Evolutionary conservation across 129 eudicot species (phyloP).

Genomic region (Dittrichia graveolens): DNA sequence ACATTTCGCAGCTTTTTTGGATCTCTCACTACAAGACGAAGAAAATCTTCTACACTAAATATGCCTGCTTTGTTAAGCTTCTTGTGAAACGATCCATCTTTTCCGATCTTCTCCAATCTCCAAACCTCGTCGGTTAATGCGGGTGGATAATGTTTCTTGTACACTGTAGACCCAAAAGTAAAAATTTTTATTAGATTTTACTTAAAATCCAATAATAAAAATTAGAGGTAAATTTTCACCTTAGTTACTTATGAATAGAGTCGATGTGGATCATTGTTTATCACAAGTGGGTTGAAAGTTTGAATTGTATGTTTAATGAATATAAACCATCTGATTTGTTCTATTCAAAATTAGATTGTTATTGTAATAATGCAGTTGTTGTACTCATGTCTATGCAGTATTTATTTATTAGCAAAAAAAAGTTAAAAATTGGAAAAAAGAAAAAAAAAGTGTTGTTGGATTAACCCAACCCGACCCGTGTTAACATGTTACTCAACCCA

Average conservation of each 20-base stretch:
- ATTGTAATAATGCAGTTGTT: neutral
- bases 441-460: neutral
- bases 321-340: neutral
- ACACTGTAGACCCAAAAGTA: slow-evolving; percentile 55
- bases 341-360: neutral
- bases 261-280: neutral
- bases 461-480: neutral
- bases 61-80: slow-evolving; percentile 87
- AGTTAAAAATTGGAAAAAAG: neutral
- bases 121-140: slow-evolving; percentile 89
- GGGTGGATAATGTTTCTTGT: slow-evolving; percentile 99
- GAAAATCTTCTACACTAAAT: slow-evolving; percentile 80
- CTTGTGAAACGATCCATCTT: slow-evolving; percentile 98
- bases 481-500: neutral
- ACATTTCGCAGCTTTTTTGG: slow-evolving; percentile 78
- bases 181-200: neutral
- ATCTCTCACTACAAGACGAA: slow-evolving; percentile 88
- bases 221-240: neutral
- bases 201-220: neutral
- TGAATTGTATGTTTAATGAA: too few relatives aligned
- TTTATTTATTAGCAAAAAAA: slow-evolving; percentile 4
- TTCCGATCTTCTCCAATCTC: slow-evolving; percentile 99
- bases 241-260: neutral
- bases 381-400: neutral
- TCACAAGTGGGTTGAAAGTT: neutral